phyloP scores from a whole-genome alignment of 2,329 filamentous ascomycete species.

The Pyrenophora graminea region DNA sequence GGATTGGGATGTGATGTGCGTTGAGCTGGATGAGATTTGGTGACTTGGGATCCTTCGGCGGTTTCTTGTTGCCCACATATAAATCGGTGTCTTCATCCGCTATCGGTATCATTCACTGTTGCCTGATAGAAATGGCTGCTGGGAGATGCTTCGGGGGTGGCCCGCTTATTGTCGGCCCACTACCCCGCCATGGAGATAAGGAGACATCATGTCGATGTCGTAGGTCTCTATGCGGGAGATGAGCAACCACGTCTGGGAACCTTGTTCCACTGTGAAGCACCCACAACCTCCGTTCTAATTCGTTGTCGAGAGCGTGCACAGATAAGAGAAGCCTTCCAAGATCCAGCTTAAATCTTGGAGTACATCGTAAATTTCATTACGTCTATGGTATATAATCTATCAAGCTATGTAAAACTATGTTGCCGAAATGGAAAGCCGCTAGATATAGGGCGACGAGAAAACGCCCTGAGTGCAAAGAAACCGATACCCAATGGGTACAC shows the following conservation, averaged over 20 bases:
- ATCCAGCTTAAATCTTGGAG: no score
- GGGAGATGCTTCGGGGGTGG: not conserved
- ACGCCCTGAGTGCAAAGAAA: not conserved
- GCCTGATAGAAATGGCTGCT: not conserved
- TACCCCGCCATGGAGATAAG: not conserved
- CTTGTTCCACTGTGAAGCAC: no score
- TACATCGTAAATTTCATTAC: not conserved
- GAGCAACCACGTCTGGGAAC: not conserved
- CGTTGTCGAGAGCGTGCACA: no score
- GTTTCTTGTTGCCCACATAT: not conserved
- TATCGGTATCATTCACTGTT: not conserved
- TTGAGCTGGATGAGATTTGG: no score
- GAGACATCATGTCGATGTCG: not conserved
- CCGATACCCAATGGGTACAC: no score
- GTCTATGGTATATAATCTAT: conserved; percentile 14
- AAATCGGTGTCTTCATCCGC: not conserved
- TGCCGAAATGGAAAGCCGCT: not conserved
- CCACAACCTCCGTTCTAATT: no score
- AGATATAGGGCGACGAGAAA: not conserved
- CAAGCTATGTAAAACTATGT: not conserved
- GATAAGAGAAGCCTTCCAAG: no score
- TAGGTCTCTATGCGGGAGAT: not conserved
- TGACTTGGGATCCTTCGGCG: not conserved
- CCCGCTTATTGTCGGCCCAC: not conserved
- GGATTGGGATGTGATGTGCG: not conserved